A percentile compares a stretch with the other conserved stretches of the same genome.
Conservation (phyloP, 768 basidiomycete genomes). For the Sporobolomyces pararoseus region DNA sequence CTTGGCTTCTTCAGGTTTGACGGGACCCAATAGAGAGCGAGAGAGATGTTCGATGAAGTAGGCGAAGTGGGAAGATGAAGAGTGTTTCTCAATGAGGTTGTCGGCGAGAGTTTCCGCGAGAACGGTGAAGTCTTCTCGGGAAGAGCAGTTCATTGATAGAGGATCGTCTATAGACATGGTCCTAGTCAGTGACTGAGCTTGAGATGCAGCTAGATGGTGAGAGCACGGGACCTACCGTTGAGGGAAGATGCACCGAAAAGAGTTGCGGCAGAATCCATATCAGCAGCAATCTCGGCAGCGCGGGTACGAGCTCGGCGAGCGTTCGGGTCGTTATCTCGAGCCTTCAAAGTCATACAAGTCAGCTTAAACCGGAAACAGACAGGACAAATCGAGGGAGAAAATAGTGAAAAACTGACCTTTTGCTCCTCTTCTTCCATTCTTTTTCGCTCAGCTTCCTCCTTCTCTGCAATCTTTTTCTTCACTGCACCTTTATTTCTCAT, state of each 20-base stretch:
- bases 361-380: not conserved
- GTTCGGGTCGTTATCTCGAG: conserved; percentile 64
- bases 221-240: conserved; percentile 21
- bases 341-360: conserved; percentile 48
- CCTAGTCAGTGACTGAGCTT: conserved; percentile 51
- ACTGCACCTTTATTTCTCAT: conserved; percentile 86
- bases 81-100: conserved; percentile 70
- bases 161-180: conserved; percentile 59
- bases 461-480: conserved; percentile 87
- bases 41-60: conserved; percentile 79
- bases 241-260: conserved; percentile 60
- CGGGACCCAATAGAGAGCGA: conserved; percentile 66
- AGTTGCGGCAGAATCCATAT: conserved; percentile 76
- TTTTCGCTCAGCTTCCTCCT: conserved; percentile 70
- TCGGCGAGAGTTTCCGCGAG: conserved; percentile 73
- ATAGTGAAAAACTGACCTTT: conserved; percentile 10
- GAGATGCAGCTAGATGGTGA: not conserved
- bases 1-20: conserved; percentile 85
- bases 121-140: conserved; percentile 78
- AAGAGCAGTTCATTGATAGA: conserved; percentile 73
- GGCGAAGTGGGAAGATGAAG: conserved; percentile 74
- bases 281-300: conserved; percentile 68
- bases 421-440: conserved; percentile 53
- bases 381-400: too few relatives aligned
- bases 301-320: conserved; percentile 72